These are phyloP conservation scores for Pleurotus tuoliensis DNA, from an alignment of 768 basidiomycete genomes.

Conservation along the genomic window DNA sequence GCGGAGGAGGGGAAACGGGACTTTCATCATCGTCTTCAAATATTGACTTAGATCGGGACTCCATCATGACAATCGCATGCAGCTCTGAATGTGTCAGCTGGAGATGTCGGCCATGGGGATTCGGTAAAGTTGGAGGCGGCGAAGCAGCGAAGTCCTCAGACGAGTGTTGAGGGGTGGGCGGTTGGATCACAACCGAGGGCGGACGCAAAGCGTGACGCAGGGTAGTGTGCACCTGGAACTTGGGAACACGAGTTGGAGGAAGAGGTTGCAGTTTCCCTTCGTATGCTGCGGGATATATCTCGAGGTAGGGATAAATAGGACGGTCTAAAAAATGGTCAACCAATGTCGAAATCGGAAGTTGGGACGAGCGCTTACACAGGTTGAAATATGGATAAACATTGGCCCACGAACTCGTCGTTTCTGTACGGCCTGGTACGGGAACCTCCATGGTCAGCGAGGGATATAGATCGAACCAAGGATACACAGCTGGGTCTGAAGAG, in stretches of 20 bases:
- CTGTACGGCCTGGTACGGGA: not conserved
- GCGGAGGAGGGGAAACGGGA: not conserved
- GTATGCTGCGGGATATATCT: conserved; percentile 32
- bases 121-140: not conserved
- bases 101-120: conserved; percentile 10
- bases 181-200: conserved; percentile 1
- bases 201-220: not conserved
- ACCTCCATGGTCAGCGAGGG: conserved; percentile 13
- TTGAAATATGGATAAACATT: conserved; percentile 13
- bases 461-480: conserved; percentile 39
- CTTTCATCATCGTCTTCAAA: conserved; percentile 4
- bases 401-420: not conserved
- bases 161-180: conserved; percentile 1
- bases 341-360: not conserved
- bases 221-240: not conserved
- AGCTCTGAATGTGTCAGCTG: conserved; percentile 30
- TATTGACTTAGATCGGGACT: conserved; percentile 7
- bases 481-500: conserved; percentile 30
- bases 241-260: conserved; percentile 8
- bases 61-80: conserved; percentile 36
- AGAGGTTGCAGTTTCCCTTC: not conserved
- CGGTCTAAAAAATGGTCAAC: conserved; percentile 11
- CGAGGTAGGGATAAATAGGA: conserved; percentile 23
- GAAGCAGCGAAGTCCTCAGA: not conserved
- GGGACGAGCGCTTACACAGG: conserved; percentile 10